These are phyloP conservation scores for Solanum arcanum DNA, from an alignment of 257 asterid species.

Conservation along the genomic window DNA sequence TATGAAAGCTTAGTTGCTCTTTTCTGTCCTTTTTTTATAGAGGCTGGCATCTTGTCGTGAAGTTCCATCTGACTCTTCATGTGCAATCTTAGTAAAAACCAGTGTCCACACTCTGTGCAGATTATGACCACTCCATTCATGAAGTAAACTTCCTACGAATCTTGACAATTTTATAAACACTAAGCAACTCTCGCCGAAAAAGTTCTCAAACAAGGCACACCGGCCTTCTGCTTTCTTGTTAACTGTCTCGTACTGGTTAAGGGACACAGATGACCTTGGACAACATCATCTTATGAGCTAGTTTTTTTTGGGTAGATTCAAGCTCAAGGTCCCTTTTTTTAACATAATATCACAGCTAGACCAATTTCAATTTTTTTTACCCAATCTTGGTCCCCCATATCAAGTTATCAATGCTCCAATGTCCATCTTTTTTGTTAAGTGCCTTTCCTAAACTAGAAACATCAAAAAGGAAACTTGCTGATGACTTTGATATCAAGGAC, in stretches of 20 bases:
- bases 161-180: not conserved
- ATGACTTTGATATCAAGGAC: not conserved
- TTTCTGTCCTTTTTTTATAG: not conserved
- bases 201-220: not conserved
- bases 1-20: not conserved
- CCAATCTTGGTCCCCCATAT: not conserved
- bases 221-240: not conserved
- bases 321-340: not conserved
- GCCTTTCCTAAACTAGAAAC: not conserved
- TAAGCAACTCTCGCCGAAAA: not conserved
- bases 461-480: not conserved
- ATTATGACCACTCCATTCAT: not conserved
- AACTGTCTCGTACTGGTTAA: not conserved
- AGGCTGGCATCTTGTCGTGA: not conserved
- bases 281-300: not conserved
- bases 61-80: not conserved
- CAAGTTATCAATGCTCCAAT: not conserved
- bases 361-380: not conserved
- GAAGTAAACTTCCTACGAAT: not conserved
- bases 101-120: not conserved
- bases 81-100: not conserved
- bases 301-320: not conserved
- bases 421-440: not conserved
- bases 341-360: not conserved
- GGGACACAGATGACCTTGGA: not conserved